A percentile compares a stretch with the other conserved stretches of the same genome.
These are phyloP conservation scores for Aureobasidium sp. DNA, from an alignment of 2,329 filamentous ascomycete genomes.

Conservation along the genomic window DNA sequence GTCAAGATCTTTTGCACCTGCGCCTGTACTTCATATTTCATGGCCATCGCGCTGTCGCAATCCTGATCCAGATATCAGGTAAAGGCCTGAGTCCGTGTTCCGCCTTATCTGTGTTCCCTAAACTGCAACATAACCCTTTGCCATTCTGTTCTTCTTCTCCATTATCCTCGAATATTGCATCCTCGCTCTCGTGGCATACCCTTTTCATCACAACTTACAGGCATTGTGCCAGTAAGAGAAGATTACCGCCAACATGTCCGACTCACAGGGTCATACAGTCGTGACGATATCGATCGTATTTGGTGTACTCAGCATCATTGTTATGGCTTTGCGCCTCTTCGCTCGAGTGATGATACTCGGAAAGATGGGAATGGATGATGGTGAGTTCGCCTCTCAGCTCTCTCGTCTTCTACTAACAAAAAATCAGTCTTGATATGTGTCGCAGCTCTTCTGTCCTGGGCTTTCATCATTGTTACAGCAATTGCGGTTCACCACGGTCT, in stretches of 20 bases:
- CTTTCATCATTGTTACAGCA: not conserved
- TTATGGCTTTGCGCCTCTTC: not conserved
- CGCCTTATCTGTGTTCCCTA: not conserved
- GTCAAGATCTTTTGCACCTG: not conserved
- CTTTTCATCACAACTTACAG: not conserved
- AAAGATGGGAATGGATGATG: conserved; percentile 6
- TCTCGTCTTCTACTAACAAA: not conserved
- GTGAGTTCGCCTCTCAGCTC: not conserved
- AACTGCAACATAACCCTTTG: not conserved
- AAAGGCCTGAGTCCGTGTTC: not conserved
- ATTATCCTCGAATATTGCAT: not conserved
- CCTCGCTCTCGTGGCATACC: not conserved
- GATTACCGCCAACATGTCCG: not conserved
- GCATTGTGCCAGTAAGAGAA: not conserved
- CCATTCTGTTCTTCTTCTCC: not conserved
- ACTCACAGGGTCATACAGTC: conserved; percentile 1
- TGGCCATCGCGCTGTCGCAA: not conserved
- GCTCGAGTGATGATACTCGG: conserved; percentile 1
- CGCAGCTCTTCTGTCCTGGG: not conserved
- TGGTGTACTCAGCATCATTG: not conserved
- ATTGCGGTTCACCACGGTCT: not conserved
- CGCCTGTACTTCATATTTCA: not conserved
- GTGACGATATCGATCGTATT: not conserved
- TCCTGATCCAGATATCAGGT: not conserved
- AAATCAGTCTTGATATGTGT: not conserved